phyloP scores from a whole-genome alignment of 345 rosid species.

The Melaleuca alternifolia region DNA sequence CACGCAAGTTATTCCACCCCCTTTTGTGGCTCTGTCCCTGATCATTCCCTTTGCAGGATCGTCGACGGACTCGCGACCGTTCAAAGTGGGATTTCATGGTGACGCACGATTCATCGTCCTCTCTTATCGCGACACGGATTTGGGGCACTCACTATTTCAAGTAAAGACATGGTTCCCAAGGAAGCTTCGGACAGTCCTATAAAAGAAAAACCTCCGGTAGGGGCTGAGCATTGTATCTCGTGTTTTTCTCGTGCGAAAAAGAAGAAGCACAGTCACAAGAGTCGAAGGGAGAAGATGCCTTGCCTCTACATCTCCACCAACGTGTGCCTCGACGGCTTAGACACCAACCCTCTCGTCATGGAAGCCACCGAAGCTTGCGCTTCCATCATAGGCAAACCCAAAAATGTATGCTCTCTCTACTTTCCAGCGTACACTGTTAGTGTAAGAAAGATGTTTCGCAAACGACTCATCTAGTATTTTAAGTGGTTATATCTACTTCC shows the following conservation, averaged over 20 bases:
- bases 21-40: background rate
- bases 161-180: background rate
- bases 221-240: background rate
- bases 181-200: background rate
- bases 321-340: conserved; percentile 65
- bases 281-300: conserved; percentile 39
- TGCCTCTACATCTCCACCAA: conserved; percentile 75
- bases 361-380: conserved; percentile 72
- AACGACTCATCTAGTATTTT: background rate
- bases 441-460: background rate
- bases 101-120: background rate
- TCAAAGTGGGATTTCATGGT: background rate
- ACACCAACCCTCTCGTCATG: conserved; percentile 62
- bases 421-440: background rate
- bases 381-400: conserved; percentile 73
- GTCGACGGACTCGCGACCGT: background rate
- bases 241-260: background rate
- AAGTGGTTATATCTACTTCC: background rate
- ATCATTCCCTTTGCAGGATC: background rate
- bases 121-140: background rate
- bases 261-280: background rate
- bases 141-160: background rate
- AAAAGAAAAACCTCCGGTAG: background rate
- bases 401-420: conserved; percentile 29
- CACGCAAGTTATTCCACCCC: background rate